Evolutionary conservation across 129 eudicot genomes (phyloP), one percentile per base, ranked within the genome.

Genomic region (Artemisia annua): DNA sequence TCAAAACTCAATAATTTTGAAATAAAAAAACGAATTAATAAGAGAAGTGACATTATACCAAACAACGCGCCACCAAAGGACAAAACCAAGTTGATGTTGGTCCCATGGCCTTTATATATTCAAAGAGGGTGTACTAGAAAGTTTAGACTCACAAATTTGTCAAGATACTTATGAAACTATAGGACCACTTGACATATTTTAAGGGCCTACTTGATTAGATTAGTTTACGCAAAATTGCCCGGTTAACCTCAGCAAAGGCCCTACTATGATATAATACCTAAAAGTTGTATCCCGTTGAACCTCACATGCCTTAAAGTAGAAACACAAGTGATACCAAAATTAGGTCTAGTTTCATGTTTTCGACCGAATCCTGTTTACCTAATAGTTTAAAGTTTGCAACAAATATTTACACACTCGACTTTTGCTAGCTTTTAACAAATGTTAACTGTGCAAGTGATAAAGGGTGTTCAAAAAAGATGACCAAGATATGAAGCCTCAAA

Each of bases 21-120:
- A 66, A n/a, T 6, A 52, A 17, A 35, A 67, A 9, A 67, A 18
- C 53, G 11, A 58, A 44, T 28, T 5, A 67, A 56, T 18, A 77
- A 9, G 54, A 61, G 4, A 63, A 17, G 28, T 63, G 77, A 54
- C 57, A 49, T 55, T 3, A 35, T 58, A 74, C 57, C 75, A 48
- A 76, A 70, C 20, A 69, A 46, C 7, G 15, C 10, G 0, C 0
- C 60, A 62, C 77, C 1, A 15, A 17, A 15, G 11, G n/a, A 61
- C 77, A 74, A 63, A 18, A 63, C 62, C 64, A 74, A 74, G 78
- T 74, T 51, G 71, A 63, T 12, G 44, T 2, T 2, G 71, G 78
- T 52, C 78, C 71, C 54, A 74, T 62, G 54, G 54, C 54, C 35
- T 6, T 32, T 5, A 65, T 64, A 17, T 51, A 64, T 3, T 61